Evolutionary conservation across 768 basidiomycete species (phyloP).

Genomic region (Crepidotus variabilis): DNA sequence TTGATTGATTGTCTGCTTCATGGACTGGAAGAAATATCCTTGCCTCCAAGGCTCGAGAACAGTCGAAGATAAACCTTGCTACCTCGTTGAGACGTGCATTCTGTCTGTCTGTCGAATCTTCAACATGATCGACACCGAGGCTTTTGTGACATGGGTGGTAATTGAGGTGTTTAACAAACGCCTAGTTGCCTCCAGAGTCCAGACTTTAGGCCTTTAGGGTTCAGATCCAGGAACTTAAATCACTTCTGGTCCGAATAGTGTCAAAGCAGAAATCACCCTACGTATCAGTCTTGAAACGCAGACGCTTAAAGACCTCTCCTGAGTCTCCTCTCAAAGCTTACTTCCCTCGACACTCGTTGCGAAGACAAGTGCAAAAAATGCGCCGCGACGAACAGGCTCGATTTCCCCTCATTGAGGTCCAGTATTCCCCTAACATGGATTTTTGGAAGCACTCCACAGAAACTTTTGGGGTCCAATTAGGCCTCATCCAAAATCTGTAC

Average conservation of each 20-base stretch:
- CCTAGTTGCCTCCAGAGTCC: too few species aligned
- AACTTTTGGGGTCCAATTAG: slow-evolving; percentile 12
- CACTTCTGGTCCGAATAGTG: not conserved
- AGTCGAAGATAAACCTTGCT: too few species aligned
- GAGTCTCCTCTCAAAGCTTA: not conserved
- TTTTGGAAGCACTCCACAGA: slow-evolving; percentile 4
- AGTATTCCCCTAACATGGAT: not conserved
- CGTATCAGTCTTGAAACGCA: not conserved
- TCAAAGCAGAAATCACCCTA: not conserved
- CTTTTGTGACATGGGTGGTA: too few species aligned
- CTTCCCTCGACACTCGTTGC: not conserved
- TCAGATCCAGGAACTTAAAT: not conserved
- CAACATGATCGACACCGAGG: too few species aligned
- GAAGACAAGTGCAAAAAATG: not conserved
- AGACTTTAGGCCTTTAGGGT: not conserved
- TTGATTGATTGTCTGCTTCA: too few species aligned
- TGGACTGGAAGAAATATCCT: too few species aligned
- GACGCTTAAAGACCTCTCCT: too few species aligned
- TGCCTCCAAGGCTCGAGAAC: too few species aligned
- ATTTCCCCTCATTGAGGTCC: slow-evolving; percentile 4
- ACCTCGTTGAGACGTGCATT: too few species aligned
- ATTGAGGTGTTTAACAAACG: too few species aligned
- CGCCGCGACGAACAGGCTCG: slow-evolving; percentile 1
- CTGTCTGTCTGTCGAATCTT: too few species aligned
- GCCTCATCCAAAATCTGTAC: slow-evolving; percentile 15